Percentiles rank a stretch among this genome's conserved stretches.
Conservation (phyloP, 148 eudicot species). For the Vaccinium corymbosum region DNA sequence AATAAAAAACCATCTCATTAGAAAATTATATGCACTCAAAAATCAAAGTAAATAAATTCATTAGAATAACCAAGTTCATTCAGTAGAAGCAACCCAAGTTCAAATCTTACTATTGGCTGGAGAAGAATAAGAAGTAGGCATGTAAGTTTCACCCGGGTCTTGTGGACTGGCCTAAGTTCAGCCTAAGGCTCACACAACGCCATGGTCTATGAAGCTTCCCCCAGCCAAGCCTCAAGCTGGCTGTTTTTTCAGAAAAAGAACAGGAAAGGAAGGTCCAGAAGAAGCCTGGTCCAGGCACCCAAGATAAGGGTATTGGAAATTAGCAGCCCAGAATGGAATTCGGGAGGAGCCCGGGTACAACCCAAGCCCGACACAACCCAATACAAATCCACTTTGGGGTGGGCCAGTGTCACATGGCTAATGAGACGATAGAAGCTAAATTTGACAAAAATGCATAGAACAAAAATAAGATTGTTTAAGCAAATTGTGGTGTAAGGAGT, state of each 20-base stretch:
- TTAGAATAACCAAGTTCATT: not conserved
- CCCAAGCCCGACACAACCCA: not conserved
- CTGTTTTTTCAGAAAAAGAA: not conserved
- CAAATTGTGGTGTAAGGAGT: too few species aligned
- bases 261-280: not conserved
- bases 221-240: not conserved
- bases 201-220: not conserved
- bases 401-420: not conserved
- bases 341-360: not conserved
- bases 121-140: not conserved
- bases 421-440: too few species aligned
- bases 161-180: not conserved
- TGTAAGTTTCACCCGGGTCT: not conserved
- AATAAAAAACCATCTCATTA: conserved; percentile 10
- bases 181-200: not conserved
- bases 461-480: too few species aligned
- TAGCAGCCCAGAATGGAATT: not conserved
- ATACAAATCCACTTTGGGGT: not conserved
- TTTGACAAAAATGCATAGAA: too few species aligned
- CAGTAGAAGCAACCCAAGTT: not conserved
- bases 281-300: not conserved
- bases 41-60: not conserved
- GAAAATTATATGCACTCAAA: not conserved
- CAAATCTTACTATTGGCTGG: not conserved
- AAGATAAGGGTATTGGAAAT: not conserved